Evolutionary conservation across 495 filamentous ascomycete species (phyloP).

Genomic region (Amniculicola lignicola): DNA sequence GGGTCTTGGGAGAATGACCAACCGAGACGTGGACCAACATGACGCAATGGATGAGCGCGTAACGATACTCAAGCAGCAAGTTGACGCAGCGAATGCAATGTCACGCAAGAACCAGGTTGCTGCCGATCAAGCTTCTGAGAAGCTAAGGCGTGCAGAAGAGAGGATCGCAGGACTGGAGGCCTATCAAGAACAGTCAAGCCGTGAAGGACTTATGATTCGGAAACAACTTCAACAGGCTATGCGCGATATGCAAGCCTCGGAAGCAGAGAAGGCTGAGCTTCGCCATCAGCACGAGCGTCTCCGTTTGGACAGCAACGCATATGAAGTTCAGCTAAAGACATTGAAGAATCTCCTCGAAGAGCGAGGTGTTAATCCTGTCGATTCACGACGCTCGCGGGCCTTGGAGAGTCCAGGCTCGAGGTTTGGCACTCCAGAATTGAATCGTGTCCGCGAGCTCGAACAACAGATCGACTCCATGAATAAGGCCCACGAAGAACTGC

Average conservation of each 20-base stretch:
- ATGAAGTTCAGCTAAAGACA: slow-evolving; percentile 84
- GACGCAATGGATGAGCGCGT: slow-evolving; percentile 71
- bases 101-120: slow-evolving; percentile 84
- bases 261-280: slow-evolving; percentile 72
- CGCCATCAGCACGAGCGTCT: slow-evolving; percentile 75
- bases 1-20: slow-evolving; percentile 70
- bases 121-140: slow-evolving; percentile 84
- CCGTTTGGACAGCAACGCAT: slow-evolving; percentile 82
- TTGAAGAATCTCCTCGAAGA: slow-evolving; percentile 90
- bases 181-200: slow-evolving; percentile 93
- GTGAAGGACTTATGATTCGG: slow-evolving; percentile 83
- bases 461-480: slow-evolving; percentile 76
- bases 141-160: slow-evolving; percentile 87
- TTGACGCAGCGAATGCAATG: slow-evolving; percentile 71
- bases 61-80: slow-evolving; percentile 70
- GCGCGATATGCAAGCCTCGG: slow-evolving; percentile 72
- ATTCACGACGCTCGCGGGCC: slow-evolving; percentile 55
- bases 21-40: slow-evolving; percentile 51
- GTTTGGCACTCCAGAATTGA: slow-evolving; percentile 73
- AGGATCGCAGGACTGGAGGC: slow-evolving; percentile 93
- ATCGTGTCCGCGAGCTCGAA: slow-evolving; percentile 83
- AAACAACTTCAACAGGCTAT: slow-evolving; percentile 81
- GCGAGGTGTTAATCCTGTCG: slow-evolving; percentile 65
- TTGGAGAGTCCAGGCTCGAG: slow-evolving; percentile 65
- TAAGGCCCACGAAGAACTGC: slow-evolving; percentile 80